phyloP scores from a whole-genome alignment of 2,329 filamentous ascomycete genomes.

The Dryadomyces quercus-mongolicae region DNA sequence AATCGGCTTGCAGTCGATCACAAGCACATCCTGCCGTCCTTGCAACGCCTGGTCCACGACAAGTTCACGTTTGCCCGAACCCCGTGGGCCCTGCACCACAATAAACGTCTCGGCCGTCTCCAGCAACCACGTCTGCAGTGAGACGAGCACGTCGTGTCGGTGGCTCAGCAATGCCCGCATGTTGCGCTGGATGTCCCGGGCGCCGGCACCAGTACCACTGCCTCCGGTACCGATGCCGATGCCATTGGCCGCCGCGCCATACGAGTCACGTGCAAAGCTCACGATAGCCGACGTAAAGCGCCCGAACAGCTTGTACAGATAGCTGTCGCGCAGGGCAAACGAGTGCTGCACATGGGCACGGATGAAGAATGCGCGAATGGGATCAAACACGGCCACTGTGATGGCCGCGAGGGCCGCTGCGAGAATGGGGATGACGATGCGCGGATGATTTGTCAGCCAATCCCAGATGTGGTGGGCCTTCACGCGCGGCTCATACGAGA shows the following conservation, averaged over 20 bases:
- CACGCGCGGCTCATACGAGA: constrained; percentile 71
- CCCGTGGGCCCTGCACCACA: constrained; percentile 82
- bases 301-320: constrained; percentile 69
- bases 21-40: constrained; percentile 61
- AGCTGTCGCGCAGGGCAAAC: constrained; percentile 62
- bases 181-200: constrained; percentile 23
- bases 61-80: constrained; percentile 81
- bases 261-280: constrained; percentile 27
- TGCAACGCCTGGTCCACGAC: constrained; percentile 75
- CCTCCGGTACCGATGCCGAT: constrained; percentile 43
- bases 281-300: constrained; percentile 57
- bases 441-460: constrained; percentile 76
- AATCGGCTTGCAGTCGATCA: constrained; percentile 88
- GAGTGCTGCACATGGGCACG: constrained; percentile 73
- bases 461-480: constrained; percentile 73
- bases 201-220: constrained; percentile 27
- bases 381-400: constrained; percentile 85
- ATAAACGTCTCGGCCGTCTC: constrained; percentile 88
- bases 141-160: constrained; percentile 67
- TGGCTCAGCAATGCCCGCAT: constrained; percentile 81
- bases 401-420: constrained; percentile 72
- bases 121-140: constrained; percentile 73
- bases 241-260: constrained; percentile 45
- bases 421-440: constrained; percentile 73
- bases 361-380: constrained; percentile 87